Percentiles rank a stretch among this genome's conserved stretches.
phyloP scores from a whole-genome alignment of 257 asterid genomes.

The Marsdenia floribunda region DNA sequence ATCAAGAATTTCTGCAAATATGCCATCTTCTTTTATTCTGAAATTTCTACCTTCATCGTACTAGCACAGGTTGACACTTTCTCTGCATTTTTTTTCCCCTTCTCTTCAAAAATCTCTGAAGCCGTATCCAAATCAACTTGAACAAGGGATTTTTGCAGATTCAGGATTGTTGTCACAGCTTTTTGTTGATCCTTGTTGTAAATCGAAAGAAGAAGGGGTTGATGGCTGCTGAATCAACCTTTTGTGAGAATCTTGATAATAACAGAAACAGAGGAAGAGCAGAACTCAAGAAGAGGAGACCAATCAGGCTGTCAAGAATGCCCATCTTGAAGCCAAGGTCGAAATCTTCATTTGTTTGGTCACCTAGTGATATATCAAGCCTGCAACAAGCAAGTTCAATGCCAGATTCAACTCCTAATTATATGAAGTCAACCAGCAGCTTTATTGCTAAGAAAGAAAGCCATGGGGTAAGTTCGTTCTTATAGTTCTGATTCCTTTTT shows the following conservation, averaged over 20 bases:
- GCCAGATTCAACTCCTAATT: constrained; percentile 52
- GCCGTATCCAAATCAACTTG: not conserved
- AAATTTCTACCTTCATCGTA: constrained; percentile 7
- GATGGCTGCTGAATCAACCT: constrained; percentile 34
- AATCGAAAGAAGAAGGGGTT: constrained; percentile 8
- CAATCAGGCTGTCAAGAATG: constrained; percentile 23
- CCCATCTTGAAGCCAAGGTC: constrained; percentile 21
- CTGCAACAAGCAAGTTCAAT: constrained; percentile 19
- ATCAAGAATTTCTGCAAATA: no score
- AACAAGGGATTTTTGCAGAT: no score
- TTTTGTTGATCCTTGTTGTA: constrained; percentile 8
- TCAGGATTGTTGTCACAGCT: not conserved
- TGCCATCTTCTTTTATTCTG: not conserved
- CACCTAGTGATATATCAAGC: constrained; percentile 16
- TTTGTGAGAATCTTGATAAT: constrained; percentile 10
- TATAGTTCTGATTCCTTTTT: constrained; percentile 4
- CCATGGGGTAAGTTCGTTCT: constrained; percentile 37
- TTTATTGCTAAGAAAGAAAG: constrained; percentile 41
- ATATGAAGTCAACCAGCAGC: constrained; percentile 32
- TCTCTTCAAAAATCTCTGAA: not conserved
- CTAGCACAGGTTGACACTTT: not conserved
- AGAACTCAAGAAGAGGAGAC: constrained; percentile 21
- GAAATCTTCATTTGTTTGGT: constrained; percentile 25
- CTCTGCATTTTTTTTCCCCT: not conserved
- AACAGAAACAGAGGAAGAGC: constrained; percentile 20